phyloP scores from a whole-genome alignment of 139 green algal genomes.

The Chlorokybus atmophyticus region DNA sequence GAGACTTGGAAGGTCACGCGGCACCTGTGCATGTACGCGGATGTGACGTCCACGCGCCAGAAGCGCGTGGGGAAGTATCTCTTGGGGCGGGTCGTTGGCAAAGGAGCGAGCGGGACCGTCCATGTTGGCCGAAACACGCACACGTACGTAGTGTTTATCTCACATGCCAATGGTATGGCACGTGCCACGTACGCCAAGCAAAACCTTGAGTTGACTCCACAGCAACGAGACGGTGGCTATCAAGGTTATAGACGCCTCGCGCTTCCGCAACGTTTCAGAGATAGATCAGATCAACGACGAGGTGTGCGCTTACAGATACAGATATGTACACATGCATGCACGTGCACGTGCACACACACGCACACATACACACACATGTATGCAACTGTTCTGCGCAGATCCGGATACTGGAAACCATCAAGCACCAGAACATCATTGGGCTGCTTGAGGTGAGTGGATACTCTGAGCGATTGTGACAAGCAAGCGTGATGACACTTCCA shows the following conservation, averaged over 20 bases:
- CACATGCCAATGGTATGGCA: too few species aligned
- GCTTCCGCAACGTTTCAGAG: slow-evolving; percentile 50
- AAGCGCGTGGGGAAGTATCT: slow-evolving; percentile 38
- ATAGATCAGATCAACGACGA: slow-evolving; percentile 59
- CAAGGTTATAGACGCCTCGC: slow-evolving; percentile 48
- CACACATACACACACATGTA: too few species aligned
- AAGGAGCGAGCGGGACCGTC: slow-evolving; percentile 47
- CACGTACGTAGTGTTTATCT: too few species aligned
- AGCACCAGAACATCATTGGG: slow-evolving; percentile 56
- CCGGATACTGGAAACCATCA: slow-evolving; percentile 40
- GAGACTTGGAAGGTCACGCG: not conserved
- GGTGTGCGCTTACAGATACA: too few species aligned
- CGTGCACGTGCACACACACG: too few species aligned
- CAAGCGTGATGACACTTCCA: too few species aligned
- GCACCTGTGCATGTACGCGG: not conserved
- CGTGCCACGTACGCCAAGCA: too few species aligned
- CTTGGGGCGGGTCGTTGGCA: slow-evolving; percentile 41
- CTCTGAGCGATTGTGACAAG: too few species aligned
- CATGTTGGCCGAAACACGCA: slow-evolving; percentile 31
- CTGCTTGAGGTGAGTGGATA: slow-evolving; percentile 18
- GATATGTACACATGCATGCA: too few species aligned
- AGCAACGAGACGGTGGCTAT: slow-evolving; percentile 51
- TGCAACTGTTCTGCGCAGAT: slow-evolving; percentile 16
- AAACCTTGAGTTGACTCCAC: too few species aligned
- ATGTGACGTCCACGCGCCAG: not conserved